A percentile compares a stretch with the other conserved stretches of the same genome.
These are phyloP conservation scores for Blyttiomyces sp. DNA, from an alignment of 371 early-diverging fungal genomes.

Conservation along the genomic window DNA sequence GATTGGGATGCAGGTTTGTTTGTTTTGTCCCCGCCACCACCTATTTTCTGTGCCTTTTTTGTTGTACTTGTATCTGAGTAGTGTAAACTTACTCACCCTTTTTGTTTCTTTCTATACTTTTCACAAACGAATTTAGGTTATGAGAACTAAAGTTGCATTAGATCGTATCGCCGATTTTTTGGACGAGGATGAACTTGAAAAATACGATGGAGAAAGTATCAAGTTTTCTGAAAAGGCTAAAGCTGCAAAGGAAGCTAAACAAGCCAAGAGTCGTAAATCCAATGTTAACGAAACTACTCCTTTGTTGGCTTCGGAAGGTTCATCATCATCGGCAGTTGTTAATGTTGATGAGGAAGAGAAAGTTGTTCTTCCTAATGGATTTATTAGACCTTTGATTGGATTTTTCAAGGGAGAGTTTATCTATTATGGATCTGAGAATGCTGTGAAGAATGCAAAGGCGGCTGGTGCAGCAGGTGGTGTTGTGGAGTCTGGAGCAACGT, in stretches of 20 bases:
- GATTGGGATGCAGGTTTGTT: neutral
- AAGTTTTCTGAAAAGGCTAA: neutral
- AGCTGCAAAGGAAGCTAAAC: neutral
- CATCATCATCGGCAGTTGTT: neutral
- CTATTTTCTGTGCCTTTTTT: too few relatives aligned
- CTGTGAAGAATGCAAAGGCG: neutral
- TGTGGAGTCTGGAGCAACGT: too few relatives aligned
- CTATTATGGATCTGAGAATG: conserved; percentile 17
- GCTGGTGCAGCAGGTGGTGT: too few relatives aligned
- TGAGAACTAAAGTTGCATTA: conserved; percentile 31
- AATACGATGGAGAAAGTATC: conserved; percentile 4
- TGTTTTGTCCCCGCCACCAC: neutral
- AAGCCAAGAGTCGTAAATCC: neutral
- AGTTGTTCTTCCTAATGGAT: too few relatives aligned
- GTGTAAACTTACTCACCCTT: neutral
- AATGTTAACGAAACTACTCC: neutral
- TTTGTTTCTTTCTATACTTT: neutral
- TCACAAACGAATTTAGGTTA: conserved; percentile 7
- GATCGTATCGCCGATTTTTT: conserved; percentile 40
- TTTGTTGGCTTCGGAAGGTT: neutral
- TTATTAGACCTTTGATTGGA: conserved; percentile 7
- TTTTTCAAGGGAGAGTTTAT: conserved; percentile 15
- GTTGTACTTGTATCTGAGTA: too few relatives aligned
- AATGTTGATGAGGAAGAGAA: neutral
- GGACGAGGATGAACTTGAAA: conserved; percentile 36